Evolutionary conservation across 164 flowering plant genomes (phyloP).

Genomic region (Taxillus chinensis): DNA sequence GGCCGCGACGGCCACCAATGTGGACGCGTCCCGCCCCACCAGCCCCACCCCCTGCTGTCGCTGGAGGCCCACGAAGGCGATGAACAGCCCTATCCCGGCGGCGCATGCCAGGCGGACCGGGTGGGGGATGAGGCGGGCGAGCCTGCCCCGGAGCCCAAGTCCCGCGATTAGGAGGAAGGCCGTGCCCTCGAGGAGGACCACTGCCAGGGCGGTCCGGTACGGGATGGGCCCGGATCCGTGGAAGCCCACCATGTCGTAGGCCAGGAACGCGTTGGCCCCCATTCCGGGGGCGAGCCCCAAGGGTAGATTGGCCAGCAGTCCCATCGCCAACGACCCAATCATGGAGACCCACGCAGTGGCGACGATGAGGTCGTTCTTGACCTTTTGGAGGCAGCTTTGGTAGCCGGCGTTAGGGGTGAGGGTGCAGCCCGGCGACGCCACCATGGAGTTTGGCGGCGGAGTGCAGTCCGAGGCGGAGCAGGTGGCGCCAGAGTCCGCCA

Average conservation of each 20-base stretch:
- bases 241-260: conserved; percentile 74
- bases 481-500: conserved; percentile 69
- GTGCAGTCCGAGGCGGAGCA: conserved; percentile 65
- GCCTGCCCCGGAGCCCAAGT: conserved; percentile 54
- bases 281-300: conserved; percentile 75
- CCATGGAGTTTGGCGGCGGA: conserved; percentile 13
- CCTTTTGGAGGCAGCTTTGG: conserved; percentile 38
- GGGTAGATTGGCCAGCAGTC: conserved; percentile 63
- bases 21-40: conserved; percentile 60
- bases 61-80: conserved; percentile 80
- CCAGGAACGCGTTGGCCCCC: conserved; percentile 81
- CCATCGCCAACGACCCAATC: conserved; percentile 74
- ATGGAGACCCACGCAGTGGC: conserved; percentile 57
- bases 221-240: conserved; percentile 68
- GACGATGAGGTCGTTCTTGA: conserved; percentile 63
- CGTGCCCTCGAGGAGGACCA: conserved; percentile 52
- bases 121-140: conserved; percentile 58
- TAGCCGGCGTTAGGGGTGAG: conserved; percentile 45
- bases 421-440: conserved; percentile 38
- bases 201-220: conserved; percentile 56
- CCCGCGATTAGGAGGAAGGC: conserved; percentile 47
- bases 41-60: conserved; percentile 63
- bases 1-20: conserved; percentile 50
- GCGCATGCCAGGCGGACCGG: conserved; percentile 58
- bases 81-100: conserved; percentile 77